Evolutionary conservation across 768 basidiomycete species (phyloP).

Genomic region (Fistulinella prunicolor): DNA sequence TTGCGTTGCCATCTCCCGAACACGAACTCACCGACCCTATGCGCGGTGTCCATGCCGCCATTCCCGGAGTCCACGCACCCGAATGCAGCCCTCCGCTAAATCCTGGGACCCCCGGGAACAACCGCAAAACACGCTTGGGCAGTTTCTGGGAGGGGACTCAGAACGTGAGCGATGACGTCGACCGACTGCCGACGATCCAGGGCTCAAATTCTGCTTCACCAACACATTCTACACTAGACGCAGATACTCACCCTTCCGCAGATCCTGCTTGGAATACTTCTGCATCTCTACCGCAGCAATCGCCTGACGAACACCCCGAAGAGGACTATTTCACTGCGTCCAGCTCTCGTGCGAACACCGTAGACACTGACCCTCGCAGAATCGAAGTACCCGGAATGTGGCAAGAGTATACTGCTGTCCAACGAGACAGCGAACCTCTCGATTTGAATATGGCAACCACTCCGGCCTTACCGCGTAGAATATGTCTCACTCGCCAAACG

Average conservation of each 20-base stretch:
- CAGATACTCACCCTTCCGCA: background rate
- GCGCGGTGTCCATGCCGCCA: constrained; percentile 64
- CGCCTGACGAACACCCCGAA: constrained; percentile 22
- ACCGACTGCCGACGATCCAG: constrained; percentile 22
- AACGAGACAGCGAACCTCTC: constrained; percentile 27
- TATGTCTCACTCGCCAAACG: constrained; percentile 57
- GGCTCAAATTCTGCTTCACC: constrained; percentile 27
- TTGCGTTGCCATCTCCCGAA: constrained; percentile 87
- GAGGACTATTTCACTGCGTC: constrained; percentile 33
- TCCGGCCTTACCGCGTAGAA: constrained; percentile 49
- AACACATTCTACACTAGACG: constrained; percentile 4
- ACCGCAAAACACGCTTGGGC: constrained; percentile 55
- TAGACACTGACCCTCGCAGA: constrained; percentile 16
- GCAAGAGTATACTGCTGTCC: constrained; percentile 26
- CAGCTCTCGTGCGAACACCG: constrained; percentile 22
- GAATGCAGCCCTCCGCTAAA: constrained; percentile 34
- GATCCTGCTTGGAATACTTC: constrained; percentile 14
- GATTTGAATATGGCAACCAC: constrained; percentile 37
- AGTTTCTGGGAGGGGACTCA: constrained; percentile 80
- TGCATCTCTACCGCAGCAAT: constrained; percentile 22
- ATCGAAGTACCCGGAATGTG: constrained; percentile 22
- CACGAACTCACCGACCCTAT: constrained; percentile 90
- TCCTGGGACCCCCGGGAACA: constrained; percentile 45
- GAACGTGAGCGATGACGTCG: constrained; percentile 48
- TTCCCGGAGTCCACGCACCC: constrained; percentile 57